Conservation (phyloP, 2,329 filamentous ascomycete species). For the Cucurbitaria berberidis region DNA sequence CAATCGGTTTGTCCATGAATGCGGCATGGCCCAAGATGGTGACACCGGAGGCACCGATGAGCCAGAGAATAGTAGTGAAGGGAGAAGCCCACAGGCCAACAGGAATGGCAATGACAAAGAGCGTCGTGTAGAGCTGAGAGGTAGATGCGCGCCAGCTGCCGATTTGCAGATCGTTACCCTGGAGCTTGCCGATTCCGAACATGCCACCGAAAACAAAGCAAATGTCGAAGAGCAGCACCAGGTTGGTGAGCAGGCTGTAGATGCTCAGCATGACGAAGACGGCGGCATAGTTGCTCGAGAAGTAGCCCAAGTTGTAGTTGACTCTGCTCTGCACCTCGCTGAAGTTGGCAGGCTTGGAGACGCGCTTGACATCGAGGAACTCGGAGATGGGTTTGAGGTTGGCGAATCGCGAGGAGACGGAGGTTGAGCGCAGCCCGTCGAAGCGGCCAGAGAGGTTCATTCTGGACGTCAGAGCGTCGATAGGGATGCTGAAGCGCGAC, state of each 20-base stretch:
- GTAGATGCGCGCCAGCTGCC: slow-evolving; percentile 82
- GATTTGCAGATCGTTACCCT: slow-evolving; percentile 85
- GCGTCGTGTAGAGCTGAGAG: slow-evolving; percentile 90
- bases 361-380: slow-evolving; percentile 93
- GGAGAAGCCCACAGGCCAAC: slow-evolving; percentile 85
- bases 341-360: slow-evolving; percentile 94
- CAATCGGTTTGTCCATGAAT: slow-evolving; percentile 97
- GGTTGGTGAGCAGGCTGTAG: slow-evolving; percentile 91
- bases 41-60: slow-evolving; percentile 93
- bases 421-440: slow-evolving; percentile 78
- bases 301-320: slow-evolving; percentile 97
- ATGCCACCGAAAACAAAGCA: slow-evolving; percentile 84
- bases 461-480: slow-evolving; percentile 89
- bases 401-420: slow-evolving; percentile 81
- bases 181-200: slow-evolving; percentile 88
- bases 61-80: slow-evolving; percentile 86
- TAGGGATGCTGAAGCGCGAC: slow-evolving; percentile 89
- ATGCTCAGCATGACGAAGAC: slow-evolving; percentile 95
- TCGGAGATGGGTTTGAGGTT: slow-evolving; percentile 91
- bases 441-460: slow-evolving; percentile 87
- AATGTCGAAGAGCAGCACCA: slow-evolving; percentile 88
- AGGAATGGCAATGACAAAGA: slow-evolving; percentile 82
- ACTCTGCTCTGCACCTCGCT: slow-evolving; percentile 86
- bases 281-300: slow-evolving; percentile 97
- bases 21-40: slow-evolving; percentile 93